These are phyloP conservation scores for Abrus pulchellus DNA, from an alignment of 306 rosid genomes.

Conservation along the genomic window DNA sequence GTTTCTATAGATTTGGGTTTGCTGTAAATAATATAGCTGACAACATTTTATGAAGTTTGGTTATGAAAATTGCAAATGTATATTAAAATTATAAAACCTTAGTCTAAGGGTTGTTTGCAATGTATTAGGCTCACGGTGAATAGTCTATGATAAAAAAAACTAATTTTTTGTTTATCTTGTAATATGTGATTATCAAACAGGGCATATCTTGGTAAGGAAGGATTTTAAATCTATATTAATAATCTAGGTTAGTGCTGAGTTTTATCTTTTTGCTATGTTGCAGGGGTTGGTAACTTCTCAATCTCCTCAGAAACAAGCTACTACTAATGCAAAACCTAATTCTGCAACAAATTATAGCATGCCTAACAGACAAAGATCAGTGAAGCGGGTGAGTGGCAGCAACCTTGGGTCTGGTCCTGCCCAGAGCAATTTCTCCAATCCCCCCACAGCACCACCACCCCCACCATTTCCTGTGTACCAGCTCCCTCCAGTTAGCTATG, in stretches of 20 bases:
- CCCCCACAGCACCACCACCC: slow-evolving; percentile 49
- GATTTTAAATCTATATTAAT: background rate
- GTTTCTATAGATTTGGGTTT: no score
- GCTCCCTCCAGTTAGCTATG: slow-evolving; percentile 52
- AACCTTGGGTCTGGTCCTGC: slow-evolving; percentile 53
- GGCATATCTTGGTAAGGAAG: slow-evolving; percentile 20
- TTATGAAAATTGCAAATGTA: background rate
- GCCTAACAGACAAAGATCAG: slow-evolving; percentile 59
- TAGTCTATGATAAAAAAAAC: background rate
- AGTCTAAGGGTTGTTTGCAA: background rate
- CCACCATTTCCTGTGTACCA: slow-evolving; percentile 71
- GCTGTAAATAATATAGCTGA: no score
- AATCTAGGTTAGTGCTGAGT: background rate
- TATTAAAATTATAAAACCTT: background rate
- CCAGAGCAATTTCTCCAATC: slow-evolving; percentile 52
- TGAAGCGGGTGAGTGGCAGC: slow-evolving; percentile 58
- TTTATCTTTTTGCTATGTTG: slow-evolving; percentile 38
- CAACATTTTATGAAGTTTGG: background rate
- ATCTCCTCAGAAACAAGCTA: slow-evolving; percentile 57
- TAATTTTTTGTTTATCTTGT: background rate
- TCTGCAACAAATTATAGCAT: slow-evolving; percentile 51
- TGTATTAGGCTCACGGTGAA: background rate
- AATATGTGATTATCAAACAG: background rate
- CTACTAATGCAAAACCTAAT: slow-evolving; percentile 54
- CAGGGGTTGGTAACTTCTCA: slow-evolving; percentile 62